Evolutionary conservation across 208 protist species (phyloP).

Genomic region (Trypanosoma boissoni): DNA sequence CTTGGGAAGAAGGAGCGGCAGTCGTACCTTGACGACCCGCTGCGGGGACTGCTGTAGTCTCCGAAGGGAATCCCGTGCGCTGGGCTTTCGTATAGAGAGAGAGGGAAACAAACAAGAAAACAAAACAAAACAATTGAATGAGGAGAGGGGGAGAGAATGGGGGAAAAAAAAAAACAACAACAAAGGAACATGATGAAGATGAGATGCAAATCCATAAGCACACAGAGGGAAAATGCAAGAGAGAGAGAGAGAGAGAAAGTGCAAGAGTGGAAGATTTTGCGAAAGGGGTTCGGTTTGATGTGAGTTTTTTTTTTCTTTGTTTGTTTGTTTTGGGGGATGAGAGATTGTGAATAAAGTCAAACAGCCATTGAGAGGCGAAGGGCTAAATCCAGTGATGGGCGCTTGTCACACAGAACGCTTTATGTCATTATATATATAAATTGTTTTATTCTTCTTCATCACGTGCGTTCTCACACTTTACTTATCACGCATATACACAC

Average conservation of each 20-base stretch:
- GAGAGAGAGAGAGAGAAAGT: background rate
- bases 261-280: too few species aligned
- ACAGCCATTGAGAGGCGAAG: too few species aligned
- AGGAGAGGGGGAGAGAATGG: background rate
- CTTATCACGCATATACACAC: too few species aligned
- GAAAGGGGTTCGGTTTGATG: too few species aligned
- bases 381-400: too few species aligned
- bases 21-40: constrained; percentile 73
- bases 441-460: too few species aligned
- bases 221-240: background rate
- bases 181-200: background rate
- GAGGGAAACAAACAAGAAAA: background rate
- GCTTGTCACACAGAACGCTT: too few species aligned
- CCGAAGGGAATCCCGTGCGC: background rate
- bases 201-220: background rate
- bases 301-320: too few species aligned
- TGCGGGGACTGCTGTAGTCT: constrained; percentile 71
- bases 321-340: too few species aligned
- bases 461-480: too few species aligned
- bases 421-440: too few species aligned
- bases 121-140: background rate
- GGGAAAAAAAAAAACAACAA: background rate
- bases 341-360: too few species aligned
- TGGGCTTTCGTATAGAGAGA: background rate
- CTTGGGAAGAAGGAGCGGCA: constrained; percentile 58